Percentiles rank a stretch among this genome's conserved stretches.
Evolutionary conservation across 1,139 yeast genomes (phyloP).

Genomic region (Geotrichum candidum): DNA sequence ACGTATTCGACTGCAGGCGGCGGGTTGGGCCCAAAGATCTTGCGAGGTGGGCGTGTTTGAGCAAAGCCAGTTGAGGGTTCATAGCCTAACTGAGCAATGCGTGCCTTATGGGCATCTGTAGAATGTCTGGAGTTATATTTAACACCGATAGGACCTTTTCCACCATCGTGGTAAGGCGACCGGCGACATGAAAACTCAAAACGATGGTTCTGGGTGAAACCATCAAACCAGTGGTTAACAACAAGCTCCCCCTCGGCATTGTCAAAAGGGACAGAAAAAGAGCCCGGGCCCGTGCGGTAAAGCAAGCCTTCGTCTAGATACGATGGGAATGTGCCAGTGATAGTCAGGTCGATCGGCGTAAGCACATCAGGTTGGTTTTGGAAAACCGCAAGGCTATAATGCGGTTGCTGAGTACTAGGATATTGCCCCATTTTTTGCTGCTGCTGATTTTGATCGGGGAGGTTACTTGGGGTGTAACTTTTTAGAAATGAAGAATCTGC

Average conservation of each 20-base stretch:
- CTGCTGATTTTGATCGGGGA: background rate
- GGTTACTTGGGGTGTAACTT: background rate
- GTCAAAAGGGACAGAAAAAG: constrained; percentile 4
- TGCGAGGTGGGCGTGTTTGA: constrained; percentile 13
- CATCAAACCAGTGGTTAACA: constrained; percentile 21
- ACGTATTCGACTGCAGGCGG: background rate
- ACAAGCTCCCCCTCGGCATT: constrained; percentile 3
- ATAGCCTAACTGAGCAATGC: constrained; percentile 11
- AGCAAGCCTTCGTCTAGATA: constrained; percentile 7
- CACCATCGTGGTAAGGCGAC: constrained; percentile 1
- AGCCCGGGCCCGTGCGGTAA: constrained; percentile 15
- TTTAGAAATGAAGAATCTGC: background rate
- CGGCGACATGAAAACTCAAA: constrained; percentile 12
- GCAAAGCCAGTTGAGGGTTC: constrained; percentile 13
- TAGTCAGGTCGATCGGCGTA: background rate
- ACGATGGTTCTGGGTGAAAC: constrained; percentile 20
- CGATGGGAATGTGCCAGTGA: constrained; percentile 7
- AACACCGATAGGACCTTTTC: constrained; percentile 2
- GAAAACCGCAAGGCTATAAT: background rate
- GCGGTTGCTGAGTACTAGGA: background rate
- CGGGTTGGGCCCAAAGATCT: constrained; percentile 7
- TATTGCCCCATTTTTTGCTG: background rate
- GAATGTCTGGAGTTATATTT: constrained; percentile 19
- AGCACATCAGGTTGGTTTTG: constrained; percentile 9
- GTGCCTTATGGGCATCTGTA: constrained; percentile 16